Conservation (phyloP, 2,329 filamentous ascomycete genomes). For the Botrytis medusae region DNA sequence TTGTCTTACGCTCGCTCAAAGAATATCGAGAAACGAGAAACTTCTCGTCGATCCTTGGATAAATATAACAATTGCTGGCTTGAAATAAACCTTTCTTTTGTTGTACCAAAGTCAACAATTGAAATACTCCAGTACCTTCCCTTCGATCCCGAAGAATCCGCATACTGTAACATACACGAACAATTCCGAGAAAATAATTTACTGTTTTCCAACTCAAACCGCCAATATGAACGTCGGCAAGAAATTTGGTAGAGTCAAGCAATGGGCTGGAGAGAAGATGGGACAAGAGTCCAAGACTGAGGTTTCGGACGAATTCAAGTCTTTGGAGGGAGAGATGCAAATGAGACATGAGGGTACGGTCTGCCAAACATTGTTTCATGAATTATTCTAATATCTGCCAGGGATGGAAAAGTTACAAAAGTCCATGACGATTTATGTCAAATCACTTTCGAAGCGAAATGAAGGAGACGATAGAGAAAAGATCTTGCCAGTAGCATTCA, state of each 20-base stretch:
- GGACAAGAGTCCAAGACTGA: conserved; percentile 84
- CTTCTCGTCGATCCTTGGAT: conserved; percentile 7
- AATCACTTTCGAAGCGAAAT: conserved; percentile 80
- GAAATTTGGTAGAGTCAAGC: conserved; percentile 92
- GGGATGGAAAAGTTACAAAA: conserved; percentile 88
- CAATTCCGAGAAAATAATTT: not conserved
- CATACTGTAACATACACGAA: not conserved
- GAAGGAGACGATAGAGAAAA: conserved; percentile 88
- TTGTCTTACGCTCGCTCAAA: not conserved
- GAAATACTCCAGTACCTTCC: not conserved
- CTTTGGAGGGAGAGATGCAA: conserved; percentile 85
- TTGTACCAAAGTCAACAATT: conserved; percentile 7
- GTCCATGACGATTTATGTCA: conserved; percentile 82
- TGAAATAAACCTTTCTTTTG: not conserved
- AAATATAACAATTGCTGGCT: conserved; percentile 1
- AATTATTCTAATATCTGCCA: conserved; percentile 43
- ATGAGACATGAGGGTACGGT: conserved; percentile 79
- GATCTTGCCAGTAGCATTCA: conserved; percentile 71
- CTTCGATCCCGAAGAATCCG: not conserved
- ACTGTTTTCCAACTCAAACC: conserved; percentile 11
- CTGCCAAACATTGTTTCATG: not conserved
- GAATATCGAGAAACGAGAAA: not conserved
- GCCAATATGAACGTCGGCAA: conserved; percentile 53
- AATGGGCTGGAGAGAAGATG: conserved; percentile 98
- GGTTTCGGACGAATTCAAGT: conserved; percentile 87